Evolutionary conservation across 2,329 filamentous ascomycete genomes (phyloP), one percentile per base, ranked within the genome.

Genomic region (Zymoseptoria tritici): DNA sequence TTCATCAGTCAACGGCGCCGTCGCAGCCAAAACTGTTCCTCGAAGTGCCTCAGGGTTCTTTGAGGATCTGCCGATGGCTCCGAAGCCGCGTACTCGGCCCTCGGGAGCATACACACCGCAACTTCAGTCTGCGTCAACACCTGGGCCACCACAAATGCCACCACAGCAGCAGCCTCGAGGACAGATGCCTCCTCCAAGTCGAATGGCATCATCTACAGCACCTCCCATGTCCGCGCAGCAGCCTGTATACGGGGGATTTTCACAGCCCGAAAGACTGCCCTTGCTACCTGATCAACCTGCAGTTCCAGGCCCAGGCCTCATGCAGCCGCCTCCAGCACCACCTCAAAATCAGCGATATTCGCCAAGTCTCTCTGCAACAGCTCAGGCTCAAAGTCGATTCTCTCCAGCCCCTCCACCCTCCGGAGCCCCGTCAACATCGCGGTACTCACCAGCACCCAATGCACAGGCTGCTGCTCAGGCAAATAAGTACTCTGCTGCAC

Each of bases 401-500:
- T 62, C 64, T 46, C 63, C 68, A 42, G 64, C 62, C 5, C 63
- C 64, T 68, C 66, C 71, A 51, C 73, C 78, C 22, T 75, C 75
- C 57, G 72, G 75, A 16, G 68, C 74, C 31, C 66, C 75, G 7
- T 72, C 72, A 46, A 52, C 62, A 16, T 65, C 77, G 4, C 70
- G 77, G 7, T 90, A 90, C 71, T 90, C 87, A 5, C 87, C 79
- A 22, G 78, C 77, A 24, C 77, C 78, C 9, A 73, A 77, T 20
- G 79, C 73, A 13, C 68, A 71, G 51, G 67, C 66, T 22, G 67
- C 66, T 22, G 64, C 67, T 22, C 67, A 72, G 46, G 57, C 71
- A 31, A 73, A 76, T 58, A 72, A 74, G 36, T 76, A 78, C 62
- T 68, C 68, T 26, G 72, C 76, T 36, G 72, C 75, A n/a, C 70